Evolutionary conservation across 169 alveolate species (phyloP).

Genomic region (Cryptosporidium sp.): DNA sequence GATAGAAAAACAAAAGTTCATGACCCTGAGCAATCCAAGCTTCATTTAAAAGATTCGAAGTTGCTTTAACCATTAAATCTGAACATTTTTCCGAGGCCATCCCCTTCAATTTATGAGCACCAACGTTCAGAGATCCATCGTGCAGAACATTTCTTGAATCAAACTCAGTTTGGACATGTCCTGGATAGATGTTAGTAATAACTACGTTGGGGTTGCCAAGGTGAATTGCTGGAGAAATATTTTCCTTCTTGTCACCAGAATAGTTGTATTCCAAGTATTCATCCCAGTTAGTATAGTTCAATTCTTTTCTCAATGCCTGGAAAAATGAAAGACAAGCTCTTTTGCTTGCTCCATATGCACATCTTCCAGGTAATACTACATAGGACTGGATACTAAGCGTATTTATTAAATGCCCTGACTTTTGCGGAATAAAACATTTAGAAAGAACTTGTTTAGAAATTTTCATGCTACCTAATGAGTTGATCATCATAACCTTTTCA

Average conservation of each 20-base stretch:
- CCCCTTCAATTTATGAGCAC: slow-evolving; percentile 15
- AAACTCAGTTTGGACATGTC: slow-evolving; percentile 55
- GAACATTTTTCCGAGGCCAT: slow-evolving; percentile 52
- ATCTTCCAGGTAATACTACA: slow-evolving; percentile 70
- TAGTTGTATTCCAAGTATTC: slow-evolving; percentile 30
- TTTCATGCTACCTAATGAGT: slow-evolving; percentile 41
- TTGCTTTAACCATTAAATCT: slow-evolving; percentile 50
- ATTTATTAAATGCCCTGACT: slow-evolving; percentile 63
- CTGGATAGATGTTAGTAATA: slow-evolving; percentile 59
- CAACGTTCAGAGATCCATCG: slow-evolving; percentile 25
- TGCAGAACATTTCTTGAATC: slow-evolving; percentile 30
- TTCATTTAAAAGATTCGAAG: slow-evolving; percentile 36
- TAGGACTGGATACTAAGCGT: slow-evolving; percentile 49
- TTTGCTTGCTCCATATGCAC: slow-evolving; percentile 72
- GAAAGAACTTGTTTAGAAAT: slow-evolving; percentile 25
- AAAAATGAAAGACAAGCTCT: slow-evolving; percentile 51
- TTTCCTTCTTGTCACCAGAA: slow-evolving; percentile 10
- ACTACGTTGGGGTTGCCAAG: slow-evolving; percentile 34
- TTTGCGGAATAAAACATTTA: slow-evolving; percentile 72
- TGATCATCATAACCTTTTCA: slow-evolving; percentile 44
- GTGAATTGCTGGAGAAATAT: background rate
- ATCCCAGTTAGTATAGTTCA: slow-evolving; percentile 39
- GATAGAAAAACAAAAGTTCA: slow-evolving; percentile 41
- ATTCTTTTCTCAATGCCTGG: slow-evolving; percentile 50
- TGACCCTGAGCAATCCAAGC: slow-evolving; percentile 59